Percentiles rank a stretch among this genome's conserved stretches.
phyloP scores from a whole-genome alignment of 140 eudicot genomes.

The Eryngium alpinum region DNA sequence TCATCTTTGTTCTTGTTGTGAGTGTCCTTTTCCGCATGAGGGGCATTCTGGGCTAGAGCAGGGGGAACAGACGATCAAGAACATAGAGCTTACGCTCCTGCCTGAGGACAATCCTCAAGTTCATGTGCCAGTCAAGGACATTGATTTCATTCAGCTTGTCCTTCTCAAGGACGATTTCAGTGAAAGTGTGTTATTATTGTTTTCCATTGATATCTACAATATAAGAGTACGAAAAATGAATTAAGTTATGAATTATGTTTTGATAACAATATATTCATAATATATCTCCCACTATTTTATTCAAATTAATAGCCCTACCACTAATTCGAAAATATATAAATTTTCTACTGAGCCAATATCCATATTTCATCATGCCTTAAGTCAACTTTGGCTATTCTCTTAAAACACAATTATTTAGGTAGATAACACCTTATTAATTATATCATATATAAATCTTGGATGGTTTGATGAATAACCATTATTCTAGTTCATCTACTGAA shows the following conservation, averaged over 20 bases:
- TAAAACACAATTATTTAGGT: neutral
- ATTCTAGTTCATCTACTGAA: neutral
- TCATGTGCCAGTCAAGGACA: neutral
- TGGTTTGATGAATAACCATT: neutral
- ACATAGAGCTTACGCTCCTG: neutral
- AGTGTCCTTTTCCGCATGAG: neutral
- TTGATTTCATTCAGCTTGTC: neutral
- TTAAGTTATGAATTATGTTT: neutral
- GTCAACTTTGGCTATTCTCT: neutral
- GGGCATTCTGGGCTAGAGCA: neutral
- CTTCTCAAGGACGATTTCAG: neutral
- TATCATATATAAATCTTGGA: neutral
- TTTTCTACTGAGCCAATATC: neutral
- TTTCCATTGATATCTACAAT: neutral
- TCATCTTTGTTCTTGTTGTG: neutral
- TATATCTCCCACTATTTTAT: neutral
- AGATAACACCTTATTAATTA: no score
- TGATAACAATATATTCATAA: neutral
- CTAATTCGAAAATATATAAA: neutral
- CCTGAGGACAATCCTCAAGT: neutral
- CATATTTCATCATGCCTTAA: neutral
- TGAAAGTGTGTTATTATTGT: no score
- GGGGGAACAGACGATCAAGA: neutral
- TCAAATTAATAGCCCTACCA: neutral
- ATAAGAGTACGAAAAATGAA: no score